phyloP scores from a whole-genome alignment of 805 yeast species.

The Saccharomycopsis vini region DNA sequence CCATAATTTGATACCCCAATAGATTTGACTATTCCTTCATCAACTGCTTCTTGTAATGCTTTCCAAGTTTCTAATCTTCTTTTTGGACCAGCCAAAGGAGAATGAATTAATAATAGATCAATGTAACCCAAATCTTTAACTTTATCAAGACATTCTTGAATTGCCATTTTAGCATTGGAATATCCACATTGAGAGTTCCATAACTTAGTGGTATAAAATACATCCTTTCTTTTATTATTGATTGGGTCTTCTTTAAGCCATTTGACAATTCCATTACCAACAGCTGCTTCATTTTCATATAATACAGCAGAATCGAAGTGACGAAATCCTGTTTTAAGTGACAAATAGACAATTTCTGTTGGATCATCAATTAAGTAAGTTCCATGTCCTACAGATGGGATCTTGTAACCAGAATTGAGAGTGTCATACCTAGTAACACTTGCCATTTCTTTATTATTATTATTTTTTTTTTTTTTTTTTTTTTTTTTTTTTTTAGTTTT shows the following conservation, averaged over 20 bases:
- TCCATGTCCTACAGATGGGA: slow-evolving; percentile 53
- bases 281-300: slow-evolving; percentile 59
- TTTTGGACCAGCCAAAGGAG: slow-evolving; percentile 43
- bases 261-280: slow-evolving; percentile 46
- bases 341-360: slow-evolving; percentile 39
- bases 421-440: slow-evolving; percentile 24
- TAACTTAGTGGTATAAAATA: slow-evolving; percentile 61
- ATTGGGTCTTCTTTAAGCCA: slow-evolving; percentile 42
- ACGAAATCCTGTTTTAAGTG: slow-evolving; percentile 59
- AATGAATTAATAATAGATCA: slow-evolving; percentile 61
- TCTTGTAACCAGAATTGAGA: slow-evolving; percentile 44
- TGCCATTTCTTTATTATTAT: too few species aligned
- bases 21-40: slow-evolving; percentile 46
- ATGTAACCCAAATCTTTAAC: slow-evolving; percentile 56
- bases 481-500: too few species aligned
- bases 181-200: slow-evolving; percentile 65
- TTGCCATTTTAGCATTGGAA: slow-evolving; percentile 46
- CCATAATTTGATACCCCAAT: slow-evolving; percentile 80
- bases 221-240: slow-evolving; percentile 39
- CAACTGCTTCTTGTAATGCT: slow-evolving; percentile 68
- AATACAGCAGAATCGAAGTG: slow-evolving; percentile 65
- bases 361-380: slow-evolving; percentile 38
- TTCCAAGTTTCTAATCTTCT: slow-evolving; percentile 54
- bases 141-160: slow-evolving; percentile 42
- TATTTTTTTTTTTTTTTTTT: too few species aligned